Conservation (phyloP, 2,329 filamentous ascomycete species). For the Cercospora sesami region DNA sequence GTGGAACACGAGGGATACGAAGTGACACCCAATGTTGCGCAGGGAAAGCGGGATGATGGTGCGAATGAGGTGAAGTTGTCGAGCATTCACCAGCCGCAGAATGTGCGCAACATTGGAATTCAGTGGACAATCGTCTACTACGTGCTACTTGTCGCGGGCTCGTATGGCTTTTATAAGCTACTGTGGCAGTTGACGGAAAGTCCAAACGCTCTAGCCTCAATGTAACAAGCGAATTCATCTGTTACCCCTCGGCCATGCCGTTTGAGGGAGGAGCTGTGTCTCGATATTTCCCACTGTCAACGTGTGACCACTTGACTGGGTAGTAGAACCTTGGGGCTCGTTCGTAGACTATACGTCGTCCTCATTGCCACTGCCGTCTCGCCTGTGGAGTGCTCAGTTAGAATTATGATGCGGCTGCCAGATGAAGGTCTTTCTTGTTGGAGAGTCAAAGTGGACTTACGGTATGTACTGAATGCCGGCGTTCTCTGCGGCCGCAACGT, state of each 20-base stretch:
- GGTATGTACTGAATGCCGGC: constrained; percentile 63
- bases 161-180: constrained; percentile 67
- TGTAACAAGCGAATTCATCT: constrained; percentile 2
- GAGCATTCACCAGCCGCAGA: constrained; percentile 28
- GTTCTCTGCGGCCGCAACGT: constrained; percentile 57
- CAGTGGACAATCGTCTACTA: constrained; percentile 81
- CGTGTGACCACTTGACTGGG: background rate
- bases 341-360: constrained; percentile 19
- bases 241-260: background rate
- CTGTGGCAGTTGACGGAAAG: constrained; percentile 73
- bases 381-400: constrained; percentile 15
- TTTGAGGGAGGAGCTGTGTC: background rate
- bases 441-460: constrained; percentile 39
- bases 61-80: constrained; percentile 10
- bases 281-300: background rate
- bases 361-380: constrained; percentile 25
- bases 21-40: constrained; percentile 36
- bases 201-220: constrained; percentile 48
- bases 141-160: constrained; percentile 68
- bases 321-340: background rate
- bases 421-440: background rate
- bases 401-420: background rate
- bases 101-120: constrained; percentile 42
- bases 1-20: constrained; percentile 43
- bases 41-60: constrained; percentile 34